A percentile compares a stretch with the other conserved stretches of the same genome.
Conservation (phyloP, 495 filamentous ascomycete species). For the Bacidia rubella region DNA sequence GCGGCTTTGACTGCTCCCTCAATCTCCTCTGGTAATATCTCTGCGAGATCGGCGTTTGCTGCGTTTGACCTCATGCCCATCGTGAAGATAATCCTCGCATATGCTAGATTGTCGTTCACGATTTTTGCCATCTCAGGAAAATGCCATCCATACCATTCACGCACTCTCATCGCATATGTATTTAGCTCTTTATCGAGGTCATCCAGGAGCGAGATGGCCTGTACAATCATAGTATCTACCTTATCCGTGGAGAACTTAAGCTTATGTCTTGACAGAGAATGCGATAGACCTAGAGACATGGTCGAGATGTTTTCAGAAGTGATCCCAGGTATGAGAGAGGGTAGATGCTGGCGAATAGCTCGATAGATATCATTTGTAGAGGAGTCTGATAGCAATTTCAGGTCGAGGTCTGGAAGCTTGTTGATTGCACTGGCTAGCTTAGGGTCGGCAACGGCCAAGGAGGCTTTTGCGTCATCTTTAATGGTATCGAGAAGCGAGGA, state of each 20-base stretch:
- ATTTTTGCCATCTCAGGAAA: conserved; percentile 96
- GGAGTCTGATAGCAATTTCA: conserved; percentile 78
- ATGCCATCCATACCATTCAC: conserved; percentile 99
- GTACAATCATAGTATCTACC: conserved; percentile 98
- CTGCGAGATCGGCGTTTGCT: conserved; percentile 62
- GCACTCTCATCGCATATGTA: conserved; percentile 95
- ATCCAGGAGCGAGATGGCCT: conserved; percentile 86
- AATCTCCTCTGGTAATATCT: conserved; percentile 93
- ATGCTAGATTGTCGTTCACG: conserved; percentile 94
- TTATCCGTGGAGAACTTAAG: conserved; percentile 98
- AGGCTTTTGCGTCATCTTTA: conserved; percentile 96
- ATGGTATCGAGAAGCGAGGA: conserved; percentile 68
- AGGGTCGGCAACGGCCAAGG: conserved; percentile 85
- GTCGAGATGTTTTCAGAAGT: conserved; percentile 71
- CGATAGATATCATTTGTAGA: conserved; percentile 79
- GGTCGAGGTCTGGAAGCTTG: conserved; percentile 74
- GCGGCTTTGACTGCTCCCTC: conserved; percentile 83
- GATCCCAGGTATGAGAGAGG: conserved; percentile 82
- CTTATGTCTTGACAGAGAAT: conserved; percentile 95
- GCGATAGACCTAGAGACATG: conserved; percentile 90
- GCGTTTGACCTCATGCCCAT: conserved; percentile 80
- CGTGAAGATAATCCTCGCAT: conserved; percentile 68
- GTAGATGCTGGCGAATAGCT: conserved; percentile 79
- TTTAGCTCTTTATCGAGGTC: conserved; percentile 98
- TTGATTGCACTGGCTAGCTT: conserved; percentile 89